Conservation (phyloP, 2,329 filamentous ascomycete genomes). For the Zasmidium cellare region DNA sequence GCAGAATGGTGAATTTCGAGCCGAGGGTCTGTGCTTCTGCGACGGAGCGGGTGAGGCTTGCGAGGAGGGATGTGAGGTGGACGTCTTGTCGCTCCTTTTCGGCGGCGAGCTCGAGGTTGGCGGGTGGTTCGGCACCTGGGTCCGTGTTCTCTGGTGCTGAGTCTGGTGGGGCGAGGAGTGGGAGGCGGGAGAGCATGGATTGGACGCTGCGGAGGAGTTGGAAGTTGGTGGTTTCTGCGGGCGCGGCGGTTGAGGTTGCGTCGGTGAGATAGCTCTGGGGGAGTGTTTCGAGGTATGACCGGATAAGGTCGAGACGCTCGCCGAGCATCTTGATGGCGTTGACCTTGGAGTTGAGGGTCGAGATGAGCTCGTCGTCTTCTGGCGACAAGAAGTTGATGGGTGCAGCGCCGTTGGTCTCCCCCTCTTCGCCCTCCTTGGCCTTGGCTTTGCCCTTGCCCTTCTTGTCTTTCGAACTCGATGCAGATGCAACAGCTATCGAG, state of each 20-base stretch:
- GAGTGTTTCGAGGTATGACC: slow-evolving; percentile 71
- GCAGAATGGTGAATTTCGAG: slow-evolving; percentile 63
- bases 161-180: slow-evolving; percentile 74
- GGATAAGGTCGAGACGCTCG: slow-evolving; percentile 54
- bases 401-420: slow-evolving; percentile 31
- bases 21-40: slow-evolving; percentile 71
- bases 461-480: slow-evolving; percentile 27
- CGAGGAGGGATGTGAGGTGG: slow-evolving; percentile 72
- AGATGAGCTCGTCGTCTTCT: slow-evolving; percentile 66
- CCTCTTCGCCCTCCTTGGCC: slow-evolving; percentile 45
- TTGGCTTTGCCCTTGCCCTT: slow-evolving; percentile 42
- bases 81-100: slow-evolving; percentile 82
- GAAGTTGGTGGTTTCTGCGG: slow-evolving; percentile 53
- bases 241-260: slow-evolving; percentile 35
- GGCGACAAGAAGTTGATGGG: slow-evolving; percentile 50
- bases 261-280: slow-evolving; percentile 64
- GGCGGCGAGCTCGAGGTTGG: slow-evolving; percentile 41
- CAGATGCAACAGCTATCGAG: slow-evolving; percentile 18
- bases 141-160: slow-evolving; percentile 62
- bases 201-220: slow-evolving; percentile 84
- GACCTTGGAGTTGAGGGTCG: slow-evolving; percentile 76
- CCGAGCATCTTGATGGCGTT: slow-evolving; percentile 95
- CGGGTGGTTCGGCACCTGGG: slow-evolving; percentile 55
- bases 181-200: slow-evolving; percentile 78
- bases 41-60: slow-evolving; percentile 71